phyloP scores from a whole-genome alignment of 2,329 filamentous ascomycete species.

The Fusarium denticulatum region DNA sequence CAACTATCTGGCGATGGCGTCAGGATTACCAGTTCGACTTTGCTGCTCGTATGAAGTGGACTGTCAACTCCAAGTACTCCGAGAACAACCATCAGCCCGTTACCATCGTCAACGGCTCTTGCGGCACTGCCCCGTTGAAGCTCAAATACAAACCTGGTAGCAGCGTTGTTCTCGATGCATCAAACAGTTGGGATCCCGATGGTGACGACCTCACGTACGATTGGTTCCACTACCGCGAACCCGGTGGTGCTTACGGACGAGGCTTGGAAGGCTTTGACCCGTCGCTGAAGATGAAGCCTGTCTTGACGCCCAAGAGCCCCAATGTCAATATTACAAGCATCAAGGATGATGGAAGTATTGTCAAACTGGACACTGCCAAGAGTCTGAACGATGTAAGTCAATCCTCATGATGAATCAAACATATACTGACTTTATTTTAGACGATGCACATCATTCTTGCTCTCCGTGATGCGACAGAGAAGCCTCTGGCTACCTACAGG shows the following conservation, averaged over 20 bases:
- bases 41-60: constrained; percentile 22
- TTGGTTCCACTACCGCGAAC: constrained; percentile 9
- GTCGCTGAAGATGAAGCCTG: background rate
- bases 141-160: background rate
- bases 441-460: constrained; percentile 14
- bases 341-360: background rate
- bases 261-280: constrained; percentile 8
- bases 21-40: constrained; percentile 21
- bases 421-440: background rate
- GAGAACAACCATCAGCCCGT: constrained; percentile 4
- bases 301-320: background rate
- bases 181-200: constrained; percentile 3
- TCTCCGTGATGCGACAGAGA: background rate
- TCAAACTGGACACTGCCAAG: background rate
- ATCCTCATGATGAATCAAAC: fast-evolving
- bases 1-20: constrained; percentile 19
- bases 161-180: background rate
- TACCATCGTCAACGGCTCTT: background rate
- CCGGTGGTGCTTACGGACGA: background rate
- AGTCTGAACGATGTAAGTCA: constrained; percentile 3
- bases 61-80: background rate
- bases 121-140: background rate
- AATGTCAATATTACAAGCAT: constrained; percentile 11
- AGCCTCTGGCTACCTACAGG: background rate
- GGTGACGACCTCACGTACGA: background rate